These are phyloP conservation scores for Podaxis pistillaris DNA, from an alignment of 768 basidiomycete genomes.

Conservation along the genomic window DNA sequence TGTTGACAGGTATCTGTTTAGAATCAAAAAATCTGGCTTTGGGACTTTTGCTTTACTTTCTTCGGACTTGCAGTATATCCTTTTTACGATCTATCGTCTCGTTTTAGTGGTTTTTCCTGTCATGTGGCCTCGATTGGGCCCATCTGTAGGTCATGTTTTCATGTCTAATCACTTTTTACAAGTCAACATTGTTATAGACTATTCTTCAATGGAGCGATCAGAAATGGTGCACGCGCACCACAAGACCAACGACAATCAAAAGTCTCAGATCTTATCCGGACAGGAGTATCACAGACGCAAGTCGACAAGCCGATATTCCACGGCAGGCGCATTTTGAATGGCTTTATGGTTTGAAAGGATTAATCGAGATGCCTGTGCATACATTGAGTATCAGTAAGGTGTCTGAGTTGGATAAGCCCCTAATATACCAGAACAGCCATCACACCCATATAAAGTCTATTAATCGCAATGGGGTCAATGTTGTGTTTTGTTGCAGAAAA, in stretches of 20 bases:
- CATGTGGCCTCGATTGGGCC: background rate
- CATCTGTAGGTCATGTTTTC: background rate
- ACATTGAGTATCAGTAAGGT: background rate
- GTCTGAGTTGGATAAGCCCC: background rate
- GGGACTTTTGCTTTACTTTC: constrained; percentile 7
- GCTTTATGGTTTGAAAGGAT: constrained; percentile 5
- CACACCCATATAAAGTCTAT: background rate
- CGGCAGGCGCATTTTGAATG: background rate
- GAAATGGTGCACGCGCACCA: background rate
- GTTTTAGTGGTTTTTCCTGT: background rate
- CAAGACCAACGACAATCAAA: background rate
- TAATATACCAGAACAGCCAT: constrained; percentile 5
- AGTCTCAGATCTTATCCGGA: background rate
- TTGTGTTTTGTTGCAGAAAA: background rate
- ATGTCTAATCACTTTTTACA: constrained; percentile 1
- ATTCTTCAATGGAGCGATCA: background rate
- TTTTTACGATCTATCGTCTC: background rate
- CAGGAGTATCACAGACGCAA: background rate
- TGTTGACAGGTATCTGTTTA: background rate
- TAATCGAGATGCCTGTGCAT: background rate
- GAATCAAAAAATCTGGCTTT: background rate
- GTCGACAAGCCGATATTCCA: background rate
- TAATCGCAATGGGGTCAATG: background rate
- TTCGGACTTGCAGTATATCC: constrained; percentile 7
- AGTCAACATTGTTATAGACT: constrained; percentile 5